These are phyloP conservation scores for Candida dubliniensis DNA, from an alignment of 1,139 yeast species.

Conservation along the genomic window DNA sequence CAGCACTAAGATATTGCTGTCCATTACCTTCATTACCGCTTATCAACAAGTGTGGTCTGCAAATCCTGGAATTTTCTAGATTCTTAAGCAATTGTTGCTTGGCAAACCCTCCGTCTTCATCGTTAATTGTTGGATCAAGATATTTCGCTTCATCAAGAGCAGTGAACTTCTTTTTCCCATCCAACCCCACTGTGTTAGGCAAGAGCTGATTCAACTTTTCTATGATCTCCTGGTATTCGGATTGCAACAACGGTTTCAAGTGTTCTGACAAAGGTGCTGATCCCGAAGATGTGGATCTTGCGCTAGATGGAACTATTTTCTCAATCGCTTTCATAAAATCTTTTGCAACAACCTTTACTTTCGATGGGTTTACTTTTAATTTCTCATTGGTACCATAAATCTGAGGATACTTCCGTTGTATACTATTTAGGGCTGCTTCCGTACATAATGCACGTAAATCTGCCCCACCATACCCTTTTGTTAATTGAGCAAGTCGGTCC, in stretches of 20 bases:
- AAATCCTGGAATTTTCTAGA: constrained; percentile 66
- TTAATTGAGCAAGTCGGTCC: constrained; percentile 68
- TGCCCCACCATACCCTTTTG: constrained; percentile 99
- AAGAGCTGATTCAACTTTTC: constrained; percentile 55
- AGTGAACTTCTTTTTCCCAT: constrained; percentile 46
- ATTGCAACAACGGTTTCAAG: constrained; percentile 59
- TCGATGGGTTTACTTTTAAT: constrained; percentile 66
- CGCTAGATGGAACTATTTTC: constrained; percentile 88
- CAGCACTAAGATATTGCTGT: constrained; percentile 82
- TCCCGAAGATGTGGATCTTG: constrained; percentile 74
- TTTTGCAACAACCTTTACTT: constrained; percentile 73
- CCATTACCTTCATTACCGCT: constrained; percentile 84
- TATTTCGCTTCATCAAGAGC: constrained; percentile 71
- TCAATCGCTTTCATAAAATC: constrained; percentile 88
- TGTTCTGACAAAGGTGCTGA: constrained; percentile 81
- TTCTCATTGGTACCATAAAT: constrained; percentile 79
- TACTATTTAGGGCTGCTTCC: constrained; percentile 90
- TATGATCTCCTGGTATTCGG: constrained; percentile 49
- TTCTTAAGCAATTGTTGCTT: constrained; percentile 62
- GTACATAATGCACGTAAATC: constrained; percentile 93
- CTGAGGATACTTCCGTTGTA: constrained; percentile 91
- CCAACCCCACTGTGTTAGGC: constrained; percentile 50
- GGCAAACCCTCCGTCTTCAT: constrained; percentile 65
- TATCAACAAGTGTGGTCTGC: constrained; percentile 77
- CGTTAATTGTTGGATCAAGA: constrained; percentile 56